Evolutionary conservation across 371 early-diverging fungal species (phyloP), one percentile per base, ranked within the genome.

Genomic region (Haplosporangium sp.): DNA sequence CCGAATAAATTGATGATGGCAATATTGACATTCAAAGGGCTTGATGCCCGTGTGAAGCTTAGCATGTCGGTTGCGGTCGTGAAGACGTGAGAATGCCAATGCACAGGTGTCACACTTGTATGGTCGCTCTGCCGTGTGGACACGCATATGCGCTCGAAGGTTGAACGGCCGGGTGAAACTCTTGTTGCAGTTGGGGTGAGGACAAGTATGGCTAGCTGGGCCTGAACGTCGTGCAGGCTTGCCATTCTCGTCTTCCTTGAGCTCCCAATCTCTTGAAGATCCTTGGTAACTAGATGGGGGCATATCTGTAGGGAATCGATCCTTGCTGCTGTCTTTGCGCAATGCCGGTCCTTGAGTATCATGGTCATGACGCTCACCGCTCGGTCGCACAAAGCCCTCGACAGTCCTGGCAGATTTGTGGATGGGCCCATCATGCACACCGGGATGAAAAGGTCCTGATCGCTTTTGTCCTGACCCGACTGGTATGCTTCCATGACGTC

Each of bases 51-150:
- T 83, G 59, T 92, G 91, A 20, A 91, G 83, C 60, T 91, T 91
- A 1, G 81, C 64, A 76, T 97, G 96, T 37, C 97, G 84, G 73
- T 95, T 95, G 46, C 95, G 86, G 81, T 96, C 93, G 70, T 93
- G 92, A 38, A 89, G 88, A 1, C 93, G 86, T 2, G 90, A 86
- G 81, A 94, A 93, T 5, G 87, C 83, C 54, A 83, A 79, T 8
- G 81, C 73, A 64, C 93, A 94, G 18, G 81, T 80, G 21, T 83
- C 59, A 60, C 93, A 93, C 62, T 86, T 88, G 84, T 86, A 93
- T 3, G 93, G 93, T 29, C 87, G 86, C 62, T 92, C 93, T 13
- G 87, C 86, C 2, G 92, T 91, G 69, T 93, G 95, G 5, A 86
- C 91, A 21, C 91, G 86, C 76, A 89, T 88, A 73, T 95, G 95